phyloP scores from a whole-genome alignment of 805 yeast genomes.

The Wickerhamiella allomyrinae region DNA sequence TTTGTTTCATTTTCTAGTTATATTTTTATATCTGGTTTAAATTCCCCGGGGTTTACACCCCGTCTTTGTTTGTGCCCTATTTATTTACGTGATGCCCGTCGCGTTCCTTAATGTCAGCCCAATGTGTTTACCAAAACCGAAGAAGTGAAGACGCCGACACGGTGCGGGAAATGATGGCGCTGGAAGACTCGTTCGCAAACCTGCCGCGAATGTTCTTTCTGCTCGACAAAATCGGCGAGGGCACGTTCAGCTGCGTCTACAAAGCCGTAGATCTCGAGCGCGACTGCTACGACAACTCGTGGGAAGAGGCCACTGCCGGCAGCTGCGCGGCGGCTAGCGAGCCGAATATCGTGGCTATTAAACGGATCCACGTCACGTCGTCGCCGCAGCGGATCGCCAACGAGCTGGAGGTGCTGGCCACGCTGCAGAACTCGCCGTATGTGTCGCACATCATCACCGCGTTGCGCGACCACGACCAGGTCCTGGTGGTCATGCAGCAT shows the following conservation, averaged over 20 bases:
- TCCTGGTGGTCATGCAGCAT: slow-evolving; percentile 81
- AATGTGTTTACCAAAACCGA: neutral
- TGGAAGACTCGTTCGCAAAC: slow-evolving; percentile 35
- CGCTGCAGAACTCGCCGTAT: slow-evolving; percentile 32
- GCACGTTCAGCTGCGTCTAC: slow-evolving; percentile 50
- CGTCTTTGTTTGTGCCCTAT: too few relatives aligned
- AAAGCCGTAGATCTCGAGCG: slow-evolving; percentile 38
- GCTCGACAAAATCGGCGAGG: slow-evolving; percentile 50
- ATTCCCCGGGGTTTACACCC: too few relatives aligned
- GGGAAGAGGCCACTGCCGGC: slow-evolving; percentile 16
- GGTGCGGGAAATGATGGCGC: slow-evolving; percentile 11
- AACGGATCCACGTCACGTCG: slow-evolving; percentile 87
- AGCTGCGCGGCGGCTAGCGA: slow-evolving; percentile 2
- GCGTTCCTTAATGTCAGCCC: slow-evolving; percentile 1
- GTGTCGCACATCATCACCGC: slow-evolving; percentile 89
- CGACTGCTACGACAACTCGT: slow-evolving; percentile 24
- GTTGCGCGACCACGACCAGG: slow-evolving; percentile 76
- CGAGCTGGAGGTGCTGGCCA: slow-evolving; percentile 58
- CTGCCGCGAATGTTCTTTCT: slow-evolving; percentile 36
- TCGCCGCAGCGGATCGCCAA: slow-evolving; percentile 84
- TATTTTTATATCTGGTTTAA: too few relatives aligned
- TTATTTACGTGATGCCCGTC: too few relatives aligned
- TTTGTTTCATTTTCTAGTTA: too few relatives aligned
- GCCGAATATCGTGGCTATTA: slow-evolving; percentile 53
- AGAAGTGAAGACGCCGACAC: slow-evolving; percentile 28